A percentile compares a stretch with the other conserved stretches of the same genome.
These are phyloP conservation scores for Skeletonema tropicum DNA, from an alignment of 108 stramenopile genomes.

Conservation along the genomic window DNA sequence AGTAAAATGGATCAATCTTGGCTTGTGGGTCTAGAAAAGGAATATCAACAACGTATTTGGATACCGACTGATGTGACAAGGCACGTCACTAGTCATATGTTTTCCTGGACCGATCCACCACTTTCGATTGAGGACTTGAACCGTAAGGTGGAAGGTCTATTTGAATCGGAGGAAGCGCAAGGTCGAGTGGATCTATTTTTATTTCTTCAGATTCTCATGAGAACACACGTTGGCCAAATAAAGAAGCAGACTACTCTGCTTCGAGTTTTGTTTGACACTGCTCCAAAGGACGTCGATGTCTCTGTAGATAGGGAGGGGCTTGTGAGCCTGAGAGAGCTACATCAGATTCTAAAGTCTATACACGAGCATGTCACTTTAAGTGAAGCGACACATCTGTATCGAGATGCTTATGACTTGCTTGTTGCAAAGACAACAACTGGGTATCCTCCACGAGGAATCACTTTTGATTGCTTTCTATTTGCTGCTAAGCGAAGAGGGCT, in stretches of 20 bases:
- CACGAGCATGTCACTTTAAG: not conserved
- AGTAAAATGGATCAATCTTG: no score
- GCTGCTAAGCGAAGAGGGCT: not conserved
- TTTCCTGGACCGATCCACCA: no score
- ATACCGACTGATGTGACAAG: no score
- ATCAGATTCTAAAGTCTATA: not conserved
- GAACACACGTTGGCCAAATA: not conserved
- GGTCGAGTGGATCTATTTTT: not conserved
- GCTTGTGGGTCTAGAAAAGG: no score
- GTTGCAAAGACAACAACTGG: not conserved
- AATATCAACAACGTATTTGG: no score
- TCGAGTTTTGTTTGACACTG: conserved; percentile 1
- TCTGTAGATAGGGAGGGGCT: not conserved
- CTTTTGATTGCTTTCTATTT: not conserved
- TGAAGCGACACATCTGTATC: not conserved
- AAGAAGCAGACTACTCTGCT: conserved; percentile 1
- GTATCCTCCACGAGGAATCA: not conserved
- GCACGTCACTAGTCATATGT: no score
- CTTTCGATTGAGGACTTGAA: not conserved
- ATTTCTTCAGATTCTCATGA: not conserved
- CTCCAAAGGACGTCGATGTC: not conserved
- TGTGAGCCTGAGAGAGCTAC: not conserved
- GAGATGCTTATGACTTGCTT: not conserved
- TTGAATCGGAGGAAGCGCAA: not conserved
- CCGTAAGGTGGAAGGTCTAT: not conserved